These are phyloP conservation scores for Aspergillus spinulosporus DNA, from an alignment of 2,329 filamentous ascomycete species.

Conservation along the genomic window DNA sequence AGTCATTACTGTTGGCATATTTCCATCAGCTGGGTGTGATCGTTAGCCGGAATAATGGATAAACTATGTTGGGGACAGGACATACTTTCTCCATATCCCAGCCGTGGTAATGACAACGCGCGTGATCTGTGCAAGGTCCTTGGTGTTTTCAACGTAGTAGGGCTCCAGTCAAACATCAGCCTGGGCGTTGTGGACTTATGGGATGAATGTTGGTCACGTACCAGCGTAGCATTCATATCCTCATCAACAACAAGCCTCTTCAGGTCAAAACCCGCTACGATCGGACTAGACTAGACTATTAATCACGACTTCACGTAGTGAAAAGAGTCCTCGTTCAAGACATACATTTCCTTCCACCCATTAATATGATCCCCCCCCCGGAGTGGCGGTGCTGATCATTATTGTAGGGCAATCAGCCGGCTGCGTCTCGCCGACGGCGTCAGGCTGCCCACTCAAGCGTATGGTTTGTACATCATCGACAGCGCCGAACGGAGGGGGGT, in stretches of 20 bases:
- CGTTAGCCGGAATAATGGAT: neutral
- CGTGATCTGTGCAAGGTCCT: neutral
- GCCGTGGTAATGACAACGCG: neutral
- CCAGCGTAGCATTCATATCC: neutral
- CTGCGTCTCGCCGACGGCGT: neutral
- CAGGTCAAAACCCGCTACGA: neutral
- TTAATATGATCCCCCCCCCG: neutral
- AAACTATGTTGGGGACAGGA: neutral
- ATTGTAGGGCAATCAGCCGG: neutral
- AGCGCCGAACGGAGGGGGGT: neutral
- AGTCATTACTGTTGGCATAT: neutral
- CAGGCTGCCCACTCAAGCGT: neutral
- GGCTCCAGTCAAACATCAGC: neutral
- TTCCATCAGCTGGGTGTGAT: neutral
- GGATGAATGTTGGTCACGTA: neutral
- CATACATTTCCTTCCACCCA: slow-evolving; percentile 2
- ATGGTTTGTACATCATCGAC: neutral
- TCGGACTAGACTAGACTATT: neutral
- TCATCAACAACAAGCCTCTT: neutral
- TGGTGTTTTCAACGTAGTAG: slow-evolving; percentile 3
- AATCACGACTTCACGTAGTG: no score
- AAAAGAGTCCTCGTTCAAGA: no score
- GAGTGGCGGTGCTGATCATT: neutral
- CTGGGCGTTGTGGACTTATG: no score
- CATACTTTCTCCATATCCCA: slow-evolving; percentile 1